Percentiles rank a stretch among this genome's conserved stretches.
Conservation (phyloP, 257 asterid species). For the Paraleonurus japonicus region DNA sequence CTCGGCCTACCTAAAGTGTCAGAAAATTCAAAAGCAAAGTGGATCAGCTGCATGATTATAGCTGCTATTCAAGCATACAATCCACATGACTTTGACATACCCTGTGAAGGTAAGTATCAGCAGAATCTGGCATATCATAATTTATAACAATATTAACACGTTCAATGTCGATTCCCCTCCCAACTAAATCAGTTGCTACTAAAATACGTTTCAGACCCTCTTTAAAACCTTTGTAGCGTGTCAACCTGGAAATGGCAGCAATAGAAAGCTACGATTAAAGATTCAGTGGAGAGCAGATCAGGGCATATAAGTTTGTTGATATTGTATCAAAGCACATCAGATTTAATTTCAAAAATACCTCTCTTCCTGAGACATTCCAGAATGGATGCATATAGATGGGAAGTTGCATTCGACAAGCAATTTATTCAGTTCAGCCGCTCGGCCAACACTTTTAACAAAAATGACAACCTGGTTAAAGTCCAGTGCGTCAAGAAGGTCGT, state of each 20-base stretch:
- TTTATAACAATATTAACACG: slow-evolving; percentile 78
- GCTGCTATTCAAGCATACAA: background rate
- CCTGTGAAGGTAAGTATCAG: slow-evolving; percentile 80
- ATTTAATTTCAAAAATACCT: slow-evolving; percentile 32
- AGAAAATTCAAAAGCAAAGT: background rate
- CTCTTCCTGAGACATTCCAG: slow-evolving; percentile 92
- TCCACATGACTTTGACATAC: slow-evolving; percentile 28
- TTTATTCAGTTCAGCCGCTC: slow-evolving; percentile 78
- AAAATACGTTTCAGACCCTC: slow-evolving; percentile 84
- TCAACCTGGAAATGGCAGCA: slow-evolving; percentile 44
- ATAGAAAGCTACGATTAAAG: slow-evolving; percentile 7
- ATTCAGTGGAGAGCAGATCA: background rate
- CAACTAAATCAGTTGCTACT: slow-evolving; percentile 81
- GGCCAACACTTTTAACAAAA: slow-evolving; percentile 65
- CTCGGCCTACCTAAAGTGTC: slow-evolving; percentile 64
- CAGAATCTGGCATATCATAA: slow-evolving; percentile 91
- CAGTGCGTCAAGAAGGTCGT: slow-evolving; percentile 80
- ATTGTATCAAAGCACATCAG: background rate
- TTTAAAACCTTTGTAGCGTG: slow-evolving; percentile 74
- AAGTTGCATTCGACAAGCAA: slow-evolving; percentile 78
- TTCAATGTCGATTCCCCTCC: slow-evolving; percentile 86
- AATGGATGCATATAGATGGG: slow-evolving; percentile 86
- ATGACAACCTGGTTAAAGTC: slow-evolving; percentile 87
- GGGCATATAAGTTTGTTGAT: background rate
- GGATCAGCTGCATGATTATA: background rate